phyloP scores from a whole-genome alignment of 148 eudicot genomes.

The Nepenthes gracilis region DNA sequence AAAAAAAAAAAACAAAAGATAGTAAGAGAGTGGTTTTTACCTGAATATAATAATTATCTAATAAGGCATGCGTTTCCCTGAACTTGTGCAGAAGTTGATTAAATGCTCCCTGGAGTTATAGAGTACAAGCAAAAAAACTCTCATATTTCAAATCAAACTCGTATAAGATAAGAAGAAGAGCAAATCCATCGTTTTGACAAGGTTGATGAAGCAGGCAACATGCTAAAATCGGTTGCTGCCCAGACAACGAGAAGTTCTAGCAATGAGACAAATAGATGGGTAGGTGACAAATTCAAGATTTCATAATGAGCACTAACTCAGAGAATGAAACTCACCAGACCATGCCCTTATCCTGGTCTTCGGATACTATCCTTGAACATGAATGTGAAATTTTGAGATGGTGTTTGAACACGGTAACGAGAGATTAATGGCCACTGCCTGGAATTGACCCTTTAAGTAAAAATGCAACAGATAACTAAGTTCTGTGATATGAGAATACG shows the following conservation, averaged over 20 bases:
- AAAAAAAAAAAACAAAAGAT: background rate
- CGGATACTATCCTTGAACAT: slow-evolving; percentile 44
- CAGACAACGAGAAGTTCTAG: background rate
- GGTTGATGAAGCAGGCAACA: too few relatives aligned
- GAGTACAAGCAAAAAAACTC: background rate
- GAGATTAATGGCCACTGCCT: slow-evolving; percentile 71
- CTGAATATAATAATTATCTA: slow-evolving; percentile 35
- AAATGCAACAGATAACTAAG: slow-evolving; percentile 33
- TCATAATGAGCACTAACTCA: background rate
- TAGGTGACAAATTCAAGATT: background rate
- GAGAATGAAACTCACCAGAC: slow-evolving; percentile 28
- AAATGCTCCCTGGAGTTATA: slow-evolving; percentile 24
- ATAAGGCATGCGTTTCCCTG: slow-evolving; percentile 32
- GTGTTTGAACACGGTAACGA: slow-evolving; percentile 60
- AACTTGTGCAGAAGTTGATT: slow-evolving; percentile 26
- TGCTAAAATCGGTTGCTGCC: too few relatives aligned
- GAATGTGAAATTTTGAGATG: slow-evolving; percentile 74
- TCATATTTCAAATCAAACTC: background rate
- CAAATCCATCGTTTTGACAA: too few relatives aligned
- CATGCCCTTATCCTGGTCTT: slow-evolving; percentile 50
- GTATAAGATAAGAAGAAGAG: background rate
- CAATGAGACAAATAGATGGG: background rate
- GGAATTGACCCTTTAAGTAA: slow-evolving; percentile 17
- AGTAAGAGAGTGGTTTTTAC: slow-evolving; percentile 3
- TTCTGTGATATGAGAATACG: background rate